A percentile compares a stretch with the other conserved stretches of the same genome.
phyloP scores from a whole-genome alignment of 768 basidiomycete species.

The Sporobolomyces roseus region DNA sequence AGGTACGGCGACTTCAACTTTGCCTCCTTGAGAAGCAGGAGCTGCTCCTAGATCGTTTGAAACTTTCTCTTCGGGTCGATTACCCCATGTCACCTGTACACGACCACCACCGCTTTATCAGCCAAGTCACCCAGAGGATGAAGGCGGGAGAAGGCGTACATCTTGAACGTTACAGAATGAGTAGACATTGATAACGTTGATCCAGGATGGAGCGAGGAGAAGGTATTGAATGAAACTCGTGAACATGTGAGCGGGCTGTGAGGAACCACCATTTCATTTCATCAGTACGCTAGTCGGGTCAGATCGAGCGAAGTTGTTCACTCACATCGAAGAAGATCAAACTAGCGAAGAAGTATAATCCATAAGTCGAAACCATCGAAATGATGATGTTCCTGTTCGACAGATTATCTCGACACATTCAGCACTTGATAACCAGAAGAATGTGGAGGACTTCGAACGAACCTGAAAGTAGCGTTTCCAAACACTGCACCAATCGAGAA shows the following conservation, averaged over 20 bases:
- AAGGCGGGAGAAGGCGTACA: background rate
- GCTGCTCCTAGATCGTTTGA: constrained; percentile 72
- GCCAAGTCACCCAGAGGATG: background rate
- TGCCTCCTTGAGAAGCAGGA: constrained; percentile 55
- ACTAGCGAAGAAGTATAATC: constrained; percentile 77
- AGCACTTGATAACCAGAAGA: background rate
- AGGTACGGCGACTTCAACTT: constrained; percentile 77
- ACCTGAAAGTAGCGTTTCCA: constrained; percentile 58
- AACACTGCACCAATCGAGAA: constrained; percentile 63
- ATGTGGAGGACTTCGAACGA: background rate
- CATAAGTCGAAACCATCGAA: constrained; percentile 79
- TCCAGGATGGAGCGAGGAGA: constrained; percentile 88
- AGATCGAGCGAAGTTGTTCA: background rate
- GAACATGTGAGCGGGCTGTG: constrained; percentile 92
- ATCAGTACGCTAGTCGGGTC: background rate
- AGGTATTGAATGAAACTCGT: constrained; percentile 91
- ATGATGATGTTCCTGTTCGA: constrained; percentile 76
- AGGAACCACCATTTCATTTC: background rate
- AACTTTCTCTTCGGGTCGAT: constrained; percentile 84
- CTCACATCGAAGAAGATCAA: constrained; percentile 71
- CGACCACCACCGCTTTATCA: background rate
- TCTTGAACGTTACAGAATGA: constrained; percentile 42
- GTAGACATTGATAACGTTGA: constrained; percentile 63
- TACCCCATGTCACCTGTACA: constrained; percentile 47
- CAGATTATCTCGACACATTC: too few species aligned